Percentiles rank a stretch among this genome's conserved stretches.
Conservation (phyloP, 2,329 filamentous ascomycete species). For the Aspergillus fumigatiaffinis region DNA sequence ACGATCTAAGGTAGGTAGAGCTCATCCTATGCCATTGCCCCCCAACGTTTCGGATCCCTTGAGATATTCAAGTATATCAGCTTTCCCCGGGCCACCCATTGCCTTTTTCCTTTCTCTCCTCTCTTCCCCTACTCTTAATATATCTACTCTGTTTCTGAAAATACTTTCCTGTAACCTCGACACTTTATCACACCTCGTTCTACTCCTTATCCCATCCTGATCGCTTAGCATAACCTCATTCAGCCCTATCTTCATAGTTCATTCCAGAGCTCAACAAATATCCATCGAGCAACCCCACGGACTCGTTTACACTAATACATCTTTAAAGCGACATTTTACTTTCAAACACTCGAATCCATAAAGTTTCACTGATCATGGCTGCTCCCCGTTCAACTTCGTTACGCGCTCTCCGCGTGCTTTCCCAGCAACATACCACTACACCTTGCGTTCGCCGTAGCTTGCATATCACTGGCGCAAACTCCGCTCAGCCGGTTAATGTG, state of each 20-base stretch:
- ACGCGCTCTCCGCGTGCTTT: constrained; percentile 43
- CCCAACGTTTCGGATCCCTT: constrained; percentile 22
- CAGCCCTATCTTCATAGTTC: neutral
- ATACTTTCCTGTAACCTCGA: neutral
- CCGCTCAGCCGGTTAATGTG: constrained; percentile 49
- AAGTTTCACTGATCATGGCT: constrained; percentile 30
- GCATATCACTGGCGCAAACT: constrained; percentile 59
- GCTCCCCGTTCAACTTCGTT: constrained; percentile 44
- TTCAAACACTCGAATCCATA: neutral
- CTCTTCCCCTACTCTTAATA: neutral
- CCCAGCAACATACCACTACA: constrained; percentile 32
- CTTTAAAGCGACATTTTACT: neutral
- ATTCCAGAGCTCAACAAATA: neutral
- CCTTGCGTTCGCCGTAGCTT: constrained; percentile 46
- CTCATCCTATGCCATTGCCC: constrained; percentile 18
- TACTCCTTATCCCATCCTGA: neutral
- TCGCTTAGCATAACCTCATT: neutral
- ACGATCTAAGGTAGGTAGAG: constrained; percentile 5
- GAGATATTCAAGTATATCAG: constrained; percentile 9
- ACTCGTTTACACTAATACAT: neutral
- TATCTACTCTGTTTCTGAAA: neutral
- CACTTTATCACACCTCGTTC: neutral
- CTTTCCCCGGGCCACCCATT: constrained; percentile 6
- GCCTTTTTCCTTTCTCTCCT: constrained; percentile 5
- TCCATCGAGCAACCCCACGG: neutral